Base-by-base conservation (phyloP, 768 basidiomycete genomes). In the Hygrophorus russula region DNA sequence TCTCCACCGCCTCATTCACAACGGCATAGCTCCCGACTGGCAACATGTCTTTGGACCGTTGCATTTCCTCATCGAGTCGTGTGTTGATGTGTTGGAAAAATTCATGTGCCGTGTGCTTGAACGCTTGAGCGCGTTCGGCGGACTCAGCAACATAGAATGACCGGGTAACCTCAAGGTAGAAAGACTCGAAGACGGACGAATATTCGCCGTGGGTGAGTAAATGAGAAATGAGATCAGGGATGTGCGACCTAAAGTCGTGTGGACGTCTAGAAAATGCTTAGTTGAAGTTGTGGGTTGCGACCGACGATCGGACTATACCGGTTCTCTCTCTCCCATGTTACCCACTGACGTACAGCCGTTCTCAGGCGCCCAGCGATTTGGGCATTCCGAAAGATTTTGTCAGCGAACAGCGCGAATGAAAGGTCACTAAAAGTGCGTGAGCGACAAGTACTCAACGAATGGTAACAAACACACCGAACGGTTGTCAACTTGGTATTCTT, bases 121-220 rank as follows among this genome's bases (percentile, higher is more conserved):
- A 51, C 11, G 56, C 47, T n/a, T 62, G 55, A 0, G 67, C 57
- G 19, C 62, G 58, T 30, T 52, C 49, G 11, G 56, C 48, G 0
- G 78, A 78, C 54, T 87, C 78, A 0, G 51, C 56, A 0, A 59
- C 41, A 52, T 83, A 88, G 53, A 73, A 83, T 1, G 62, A 55
- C 14, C 59, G 54, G 0, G 82, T 78, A 14, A 65, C 49, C 14
- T 67, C 58, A 34, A 82, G 50, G 50, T 80, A 75, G 45, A 60
- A 67, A 6, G 68, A 62, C 51, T 86, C 79, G 42, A 88, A 79
- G 11, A 41, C 14, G 18, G 66, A 52, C 15, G 68, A 51, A 50
- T 84, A 89, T 45, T 76, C 68, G 19, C 68, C 64, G 47, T 86
- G 76, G 3, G 62, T 64, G 38, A 68, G 58, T 39, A 88, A 68